These are phyloP conservation scores for Xylariaceae sp. DNA, from an alignment of 2,329 filamentous ascomycete species.

Conservation along the genomic window DNA sequence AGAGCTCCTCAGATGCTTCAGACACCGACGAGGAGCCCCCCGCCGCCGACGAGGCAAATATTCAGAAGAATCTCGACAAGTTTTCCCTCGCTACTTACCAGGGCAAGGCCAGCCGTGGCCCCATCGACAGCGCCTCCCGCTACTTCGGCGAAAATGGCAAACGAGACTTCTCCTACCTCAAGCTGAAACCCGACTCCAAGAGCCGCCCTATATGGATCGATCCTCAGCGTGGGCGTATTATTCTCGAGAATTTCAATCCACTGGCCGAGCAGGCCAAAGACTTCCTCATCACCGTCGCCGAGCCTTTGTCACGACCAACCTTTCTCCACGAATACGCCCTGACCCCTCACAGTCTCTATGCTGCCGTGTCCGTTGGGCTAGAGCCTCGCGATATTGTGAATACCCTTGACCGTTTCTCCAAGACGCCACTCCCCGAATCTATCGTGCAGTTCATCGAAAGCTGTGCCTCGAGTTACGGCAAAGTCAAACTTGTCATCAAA, in stretches of 20 bases:
- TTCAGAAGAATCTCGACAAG: constrained; percentile 58
- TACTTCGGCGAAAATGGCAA: constrained; percentile 45
- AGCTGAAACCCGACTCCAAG: constrained; percentile 82
- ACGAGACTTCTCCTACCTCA: constrained; percentile 75
- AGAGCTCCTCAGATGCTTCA: constrained; percentile 46
- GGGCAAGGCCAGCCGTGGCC: constrained; percentile 41
- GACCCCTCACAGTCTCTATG: constrained; percentile 90
- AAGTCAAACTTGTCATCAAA: constrained; percentile 91
- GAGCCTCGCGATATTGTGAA: constrained; percentile 86
- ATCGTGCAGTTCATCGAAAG: constrained; percentile 75
- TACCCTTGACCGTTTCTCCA: constrained; percentile 82
- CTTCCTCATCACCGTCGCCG: constrained; percentile 92
- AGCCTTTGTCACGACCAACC: constrained; percentile 84
- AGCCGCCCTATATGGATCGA: constrained; percentile 95
- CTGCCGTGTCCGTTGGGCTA: constrained; percentile 91
- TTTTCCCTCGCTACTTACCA: constrained; percentile 56
- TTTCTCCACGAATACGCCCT: constrained; percentile 93
- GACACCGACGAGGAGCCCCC: constrained; percentile 35
- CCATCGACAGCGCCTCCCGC: constrained; percentile 41
- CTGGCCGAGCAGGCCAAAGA: constrained; percentile 85
- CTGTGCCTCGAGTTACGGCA: constrained; percentile 88
- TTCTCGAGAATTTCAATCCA: constrained; percentile 90
- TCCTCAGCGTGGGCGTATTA: constrained; percentile 79
- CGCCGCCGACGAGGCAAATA: constrained; percentile 52
- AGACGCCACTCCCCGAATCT: constrained; percentile 79